Percentiles rank a stretch among this genome's conserved stretches.
phyloP scores from a whole-genome alignment of 768 basidiomycete genomes.

The Lactarius deliciosus region DNA sequence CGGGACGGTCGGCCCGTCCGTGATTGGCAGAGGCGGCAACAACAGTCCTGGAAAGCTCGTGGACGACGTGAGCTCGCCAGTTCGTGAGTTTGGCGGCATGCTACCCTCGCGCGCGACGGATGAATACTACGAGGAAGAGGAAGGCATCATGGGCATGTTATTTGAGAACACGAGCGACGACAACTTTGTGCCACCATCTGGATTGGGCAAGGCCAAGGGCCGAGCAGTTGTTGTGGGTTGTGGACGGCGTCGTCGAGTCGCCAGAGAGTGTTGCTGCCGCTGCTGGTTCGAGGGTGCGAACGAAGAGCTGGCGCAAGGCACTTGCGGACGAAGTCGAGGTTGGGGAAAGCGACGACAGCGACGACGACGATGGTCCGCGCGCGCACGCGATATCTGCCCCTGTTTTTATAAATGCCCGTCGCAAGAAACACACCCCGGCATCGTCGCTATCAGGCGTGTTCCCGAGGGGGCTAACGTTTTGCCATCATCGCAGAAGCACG shows the following conservation, averaged over 20 bases:
- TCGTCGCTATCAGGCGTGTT: neutral
- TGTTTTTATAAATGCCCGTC: neutral
- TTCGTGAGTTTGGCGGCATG: no score
- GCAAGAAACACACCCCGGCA: neutral
- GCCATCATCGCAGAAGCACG: constrained; percentile 25
- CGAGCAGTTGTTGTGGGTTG: neutral
- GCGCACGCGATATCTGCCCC: neutral
- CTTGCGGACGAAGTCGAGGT: constrained; percentile 1
- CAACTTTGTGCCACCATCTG: no score
- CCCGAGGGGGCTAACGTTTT: neutral
- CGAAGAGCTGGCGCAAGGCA: constrained; percentile 18
- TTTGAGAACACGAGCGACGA: no score
- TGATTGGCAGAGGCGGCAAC: no score
- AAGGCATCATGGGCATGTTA: no score
- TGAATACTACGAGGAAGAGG: no score
- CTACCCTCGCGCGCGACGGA: no score
- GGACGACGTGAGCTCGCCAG: no score
- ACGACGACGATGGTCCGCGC: neutral
- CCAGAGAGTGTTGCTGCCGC: neutral
- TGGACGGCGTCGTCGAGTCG: neutral
- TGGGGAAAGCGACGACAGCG: neutral
- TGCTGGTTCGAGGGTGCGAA: neutral
- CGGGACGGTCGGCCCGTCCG: no score
- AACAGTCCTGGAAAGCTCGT: no score
- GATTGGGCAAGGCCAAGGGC: no score